Percentiles rank a stretch among this genome's conserved stretches.
phyloP scores from a whole-genome alignment of 2,329 filamentous ascomycete genomes.

The Paecilomyces variotii region DNA sequence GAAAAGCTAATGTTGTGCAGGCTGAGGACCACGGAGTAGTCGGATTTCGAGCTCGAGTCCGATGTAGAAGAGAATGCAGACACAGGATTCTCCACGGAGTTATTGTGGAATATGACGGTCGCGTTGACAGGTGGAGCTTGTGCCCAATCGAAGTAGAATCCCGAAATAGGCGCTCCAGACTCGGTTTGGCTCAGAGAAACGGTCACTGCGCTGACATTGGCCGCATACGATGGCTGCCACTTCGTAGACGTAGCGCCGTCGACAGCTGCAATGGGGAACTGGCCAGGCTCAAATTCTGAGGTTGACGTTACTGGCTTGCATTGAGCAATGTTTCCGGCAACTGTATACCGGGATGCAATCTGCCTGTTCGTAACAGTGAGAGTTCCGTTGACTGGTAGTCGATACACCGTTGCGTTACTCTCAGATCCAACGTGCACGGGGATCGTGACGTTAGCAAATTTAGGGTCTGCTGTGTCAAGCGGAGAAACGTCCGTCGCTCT shows the following conservation, averaged over 20 bases:
- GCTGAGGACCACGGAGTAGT: constrained; percentile 16
- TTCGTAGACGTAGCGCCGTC: constrained; percentile 59
- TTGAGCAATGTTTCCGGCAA: constrained; percentile 55
- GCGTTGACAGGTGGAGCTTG: constrained; percentile 47
- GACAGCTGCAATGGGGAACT: constrained; percentile 60
- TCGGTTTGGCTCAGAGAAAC: constrained; percentile 44
- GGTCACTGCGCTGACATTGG: constrained; percentile 47
- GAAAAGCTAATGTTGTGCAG: constrained; percentile 28
- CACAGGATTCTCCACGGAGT: constrained; percentile 19
- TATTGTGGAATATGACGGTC: constrained; percentile 49
- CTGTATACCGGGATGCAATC: constrained; percentile 46
- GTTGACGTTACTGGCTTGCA: constrained; percentile 49
- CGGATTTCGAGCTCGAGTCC: constrained; percentile 1
- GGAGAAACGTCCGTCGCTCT: constrained; percentile 39
- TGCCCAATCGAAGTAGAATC: constrained; percentile 55
- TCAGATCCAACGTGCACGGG: constrained; percentile 49
- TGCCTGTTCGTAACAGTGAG: constrained; percentile 53
- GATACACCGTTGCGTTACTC: constrained; percentile 35
- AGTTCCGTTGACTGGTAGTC: constrained; percentile 41
- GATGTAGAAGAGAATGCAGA: constrained; percentile 7
- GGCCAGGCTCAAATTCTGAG: constrained; percentile 49
- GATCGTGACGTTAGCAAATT: constrained; percentile 48
- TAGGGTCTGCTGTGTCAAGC: constrained; percentile 46
- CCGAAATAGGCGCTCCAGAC: constrained; percentile 23
- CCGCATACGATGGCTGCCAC: constrained; percentile 54